Conservation (phyloP, 2,329 filamentous ascomycete species). For the Fusarium solani-melongenae region DNA sequence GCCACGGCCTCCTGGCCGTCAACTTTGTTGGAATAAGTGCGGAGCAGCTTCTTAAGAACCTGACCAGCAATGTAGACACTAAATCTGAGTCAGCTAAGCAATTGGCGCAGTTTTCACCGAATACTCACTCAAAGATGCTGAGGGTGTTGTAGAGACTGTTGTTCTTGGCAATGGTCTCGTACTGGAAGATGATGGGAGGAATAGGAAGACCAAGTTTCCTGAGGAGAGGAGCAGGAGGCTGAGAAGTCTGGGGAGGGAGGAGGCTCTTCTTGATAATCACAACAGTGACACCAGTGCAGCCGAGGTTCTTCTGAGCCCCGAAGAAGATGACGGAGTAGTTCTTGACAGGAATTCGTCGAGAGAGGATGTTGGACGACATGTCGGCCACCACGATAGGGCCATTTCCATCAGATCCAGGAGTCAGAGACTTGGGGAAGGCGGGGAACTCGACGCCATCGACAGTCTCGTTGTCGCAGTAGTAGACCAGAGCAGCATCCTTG, state of each 20-base stretch:
- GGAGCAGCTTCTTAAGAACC: constrained; percentile 81
- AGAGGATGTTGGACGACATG: constrained; percentile 95
- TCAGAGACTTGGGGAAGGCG: constrained; percentile 72
- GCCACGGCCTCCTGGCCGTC: constrained; percentile 80
- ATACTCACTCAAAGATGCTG: constrained; percentile 82
- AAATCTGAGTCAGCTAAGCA: constrained; percentile 14
- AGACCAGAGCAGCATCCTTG: constrained; percentile 77
- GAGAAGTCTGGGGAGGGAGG: constrained; percentile 72
- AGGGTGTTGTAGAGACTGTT: constrained; percentile 97
- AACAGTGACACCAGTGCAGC: constrained; percentile 86
- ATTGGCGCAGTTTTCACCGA: background rate
- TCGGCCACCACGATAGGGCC: constrained; percentile 86
- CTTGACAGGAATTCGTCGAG: constrained; percentile 77
- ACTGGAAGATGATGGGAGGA: constrained; percentile 83
- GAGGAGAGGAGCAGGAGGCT: constrained; percentile 76
- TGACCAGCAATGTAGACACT: constrained; percentile 91
- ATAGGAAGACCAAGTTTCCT: constrained; percentile 81
- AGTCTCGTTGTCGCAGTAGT: constrained; percentile 95
- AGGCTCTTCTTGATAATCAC: constrained; percentile 85
- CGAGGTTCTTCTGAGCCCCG: constrained; percentile 95
- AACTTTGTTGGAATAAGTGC: constrained; percentile 74
- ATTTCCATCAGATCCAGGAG: constrained; percentile 67
- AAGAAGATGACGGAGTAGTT: constrained; percentile 91
- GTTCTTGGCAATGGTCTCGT: constrained; percentile 88
- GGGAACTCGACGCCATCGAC: constrained; percentile 95